Base-by-base conservation (phyloP, 208 protist species). In the Kentomonas sorsogonicus region DNA sequence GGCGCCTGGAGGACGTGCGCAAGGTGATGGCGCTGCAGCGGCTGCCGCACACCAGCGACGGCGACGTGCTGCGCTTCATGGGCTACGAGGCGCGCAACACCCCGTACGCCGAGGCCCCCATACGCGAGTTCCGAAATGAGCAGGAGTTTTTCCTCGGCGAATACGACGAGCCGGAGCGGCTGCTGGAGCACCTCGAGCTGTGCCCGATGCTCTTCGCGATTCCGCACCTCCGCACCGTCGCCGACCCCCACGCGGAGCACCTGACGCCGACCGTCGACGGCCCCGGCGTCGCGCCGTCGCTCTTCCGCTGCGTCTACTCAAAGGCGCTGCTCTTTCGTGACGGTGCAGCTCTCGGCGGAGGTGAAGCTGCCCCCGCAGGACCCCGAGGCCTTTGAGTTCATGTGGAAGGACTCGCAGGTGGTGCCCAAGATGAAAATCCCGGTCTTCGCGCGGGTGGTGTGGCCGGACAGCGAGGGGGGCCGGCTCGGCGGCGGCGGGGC, bases 281-380 rank as follows among this genome's bases (percentile, higher is more conserved):
- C 1, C 86, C 89, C 26, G 89, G 89, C 30, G 86, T 95, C 11
- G 89, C 79, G 22, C 71, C 79, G 2, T 89, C 83, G 15, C 69
- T 92, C 23, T 95, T 78, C 63, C 89, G 89, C 57, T 91, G 83
- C 55, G 70, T 89, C 46, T 91, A 71, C 71, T 93, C 89, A 27
- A 95, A 95, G 63, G 70, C 89, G 7, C 68, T 95, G 16, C 40
- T 95, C n/a, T 74, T n/a, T 87, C 48, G 59, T 93, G 15, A 77
- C 79, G 25, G 89, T 95, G 53, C 74, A 89, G 60, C 84, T 95
- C 29, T 93, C 89, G 18, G 82, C 89, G 0, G 86, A 93, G 76
- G 89, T 95, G 44, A 93, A 93, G 68, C 73, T 95, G 50, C 89
- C 89, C 0, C 86, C 89, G 50, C 85, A 91, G 53, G 89, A 95